These are phyloP conservation scores for Trametes villosa DNA, from an alignment of 768 basidiomycete genomes.

Conservation along the genomic window DNA sequence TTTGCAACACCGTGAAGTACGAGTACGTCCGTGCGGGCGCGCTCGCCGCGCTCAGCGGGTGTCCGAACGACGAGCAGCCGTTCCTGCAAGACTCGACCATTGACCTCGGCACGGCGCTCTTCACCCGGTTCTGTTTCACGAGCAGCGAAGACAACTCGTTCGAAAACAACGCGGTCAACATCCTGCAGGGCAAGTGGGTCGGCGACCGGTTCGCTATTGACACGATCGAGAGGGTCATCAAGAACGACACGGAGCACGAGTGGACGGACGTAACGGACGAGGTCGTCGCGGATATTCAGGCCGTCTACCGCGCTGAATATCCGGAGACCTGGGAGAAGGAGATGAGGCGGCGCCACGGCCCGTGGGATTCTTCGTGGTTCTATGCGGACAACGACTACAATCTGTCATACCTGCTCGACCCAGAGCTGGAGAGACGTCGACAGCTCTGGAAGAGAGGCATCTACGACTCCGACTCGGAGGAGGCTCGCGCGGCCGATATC, in stretches of 20 bases:
- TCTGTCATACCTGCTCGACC: no score
- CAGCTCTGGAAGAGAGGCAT: no score
- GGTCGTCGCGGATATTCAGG: slow-evolving; percentile 3
- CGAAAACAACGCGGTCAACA: not conserved
- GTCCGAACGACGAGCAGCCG: slow-evolving; percentile 1
- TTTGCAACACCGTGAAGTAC: slow-evolving; percentile 8
- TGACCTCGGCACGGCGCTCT: slow-evolving; percentile 7
- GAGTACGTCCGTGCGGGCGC: slow-evolving; percentile 9
- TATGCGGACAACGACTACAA: no score
- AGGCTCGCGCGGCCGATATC: no score
- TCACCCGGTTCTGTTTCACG: slow-evolving; percentile 1
- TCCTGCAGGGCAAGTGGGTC: not conserved
- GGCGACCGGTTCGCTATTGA: slow-evolving; percentile 9
- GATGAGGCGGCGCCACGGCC: not conserved
- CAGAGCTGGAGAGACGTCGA: no score
- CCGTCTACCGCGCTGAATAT: not conserved
- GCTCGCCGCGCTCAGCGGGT: not conserved
- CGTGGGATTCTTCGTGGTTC: not conserved
- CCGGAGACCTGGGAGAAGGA: not conserved
- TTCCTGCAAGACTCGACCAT: not conserved
- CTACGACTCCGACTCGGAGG: no score
- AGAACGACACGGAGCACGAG: not conserved
- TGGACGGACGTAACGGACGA: slow-evolving; percentile 8
- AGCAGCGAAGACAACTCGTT: not conserved
- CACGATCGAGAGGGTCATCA: slow-evolving; percentile 1